phyloP scores from a whole-genome alignment of 306 rosid species.

The Quercus bicolor region DNA sequence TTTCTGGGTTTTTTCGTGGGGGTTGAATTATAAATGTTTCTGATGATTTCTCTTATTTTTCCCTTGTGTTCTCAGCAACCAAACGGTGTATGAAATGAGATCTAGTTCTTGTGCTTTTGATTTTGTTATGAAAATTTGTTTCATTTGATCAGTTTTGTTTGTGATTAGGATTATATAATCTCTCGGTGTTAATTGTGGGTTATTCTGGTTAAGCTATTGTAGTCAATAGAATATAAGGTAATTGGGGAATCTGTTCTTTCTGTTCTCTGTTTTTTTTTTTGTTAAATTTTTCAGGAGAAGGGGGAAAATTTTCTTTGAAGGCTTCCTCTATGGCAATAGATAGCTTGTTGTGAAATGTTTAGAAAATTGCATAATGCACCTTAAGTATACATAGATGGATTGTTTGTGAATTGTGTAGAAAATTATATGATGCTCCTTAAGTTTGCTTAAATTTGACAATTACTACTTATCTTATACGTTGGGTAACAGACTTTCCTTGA shows the following conservation, averaged over 20 bases:
- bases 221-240: neutral
- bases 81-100: neutral
- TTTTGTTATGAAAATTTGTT: neutral
- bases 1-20: neutral
- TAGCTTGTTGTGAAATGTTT: neutral
- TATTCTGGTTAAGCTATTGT: neutral
- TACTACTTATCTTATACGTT: neutral
- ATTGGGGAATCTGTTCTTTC: neutral
- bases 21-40: neutral
- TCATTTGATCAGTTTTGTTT: neutral
- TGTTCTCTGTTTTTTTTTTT: neutral
- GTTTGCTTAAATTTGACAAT: neutral
- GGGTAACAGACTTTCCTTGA: neutral
- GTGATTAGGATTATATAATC: neutral
- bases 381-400: neutral
- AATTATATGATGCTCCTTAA: neutral
- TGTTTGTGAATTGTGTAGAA: neutral
- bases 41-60: neutral
- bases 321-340: neutral
- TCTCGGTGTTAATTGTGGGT: neutral
- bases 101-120: neutral
- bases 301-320: neutral
- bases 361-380: neutral
- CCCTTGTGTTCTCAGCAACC: neutral
- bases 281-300: neutral